Evolutionary conservation across 2,329 filamentous ascomycete species (phyloP), one percentile per base, ranked within the genome.

Genomic region (Colletotrichum aenigma): DNA sequence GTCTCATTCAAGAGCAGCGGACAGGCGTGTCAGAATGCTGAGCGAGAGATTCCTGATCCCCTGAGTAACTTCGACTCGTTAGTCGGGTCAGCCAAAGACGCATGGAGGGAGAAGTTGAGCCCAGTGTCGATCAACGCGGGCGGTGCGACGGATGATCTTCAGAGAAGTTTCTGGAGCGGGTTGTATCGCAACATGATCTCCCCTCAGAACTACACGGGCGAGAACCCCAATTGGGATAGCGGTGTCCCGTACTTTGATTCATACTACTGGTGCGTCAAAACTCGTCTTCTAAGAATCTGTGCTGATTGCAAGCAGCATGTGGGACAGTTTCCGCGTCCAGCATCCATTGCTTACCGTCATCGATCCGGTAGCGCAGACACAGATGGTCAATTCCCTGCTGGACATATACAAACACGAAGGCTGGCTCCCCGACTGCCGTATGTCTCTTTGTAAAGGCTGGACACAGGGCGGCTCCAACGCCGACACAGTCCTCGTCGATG

Each of bases 401-500:
- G 92, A 94, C 78, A 93, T 90, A 13, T 94, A 94, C 79, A 85
- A 87, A 62, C 88, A 93, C 80, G 89, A 92, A 80, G 93, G 93
- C 2, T 93, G 91, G 84, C 83, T 94, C 13, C 93, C 93, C 0
- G 93, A 94, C 81, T 94, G 92, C 79, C 89, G 92, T 70, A 94
- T 94, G 92, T 91, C 89, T 21, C 86, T 93, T 2, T 93, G 90
- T 82, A 92, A 92, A 80, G 93, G 93, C 2, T 93, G 88, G 83
- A 93, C 91, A 0, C 92, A 94, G 81, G 92, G 93, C 7, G 93
- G 93, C 3, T 93, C 91, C 0, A 93, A 94, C 75, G 91, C 92
- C 3, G 92, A 94, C 78, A 87, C 93, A 6, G 88, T 94, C 0
- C 85, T 94, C 2, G 89, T 88, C 1, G 92, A 94, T 77, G 89